These are phyloP conservation scores for Hirsutella thompsonii DNA, from an alignment of 2,329 filamentous ascomycete genomes.

Conservation along the genomic window DNA sequence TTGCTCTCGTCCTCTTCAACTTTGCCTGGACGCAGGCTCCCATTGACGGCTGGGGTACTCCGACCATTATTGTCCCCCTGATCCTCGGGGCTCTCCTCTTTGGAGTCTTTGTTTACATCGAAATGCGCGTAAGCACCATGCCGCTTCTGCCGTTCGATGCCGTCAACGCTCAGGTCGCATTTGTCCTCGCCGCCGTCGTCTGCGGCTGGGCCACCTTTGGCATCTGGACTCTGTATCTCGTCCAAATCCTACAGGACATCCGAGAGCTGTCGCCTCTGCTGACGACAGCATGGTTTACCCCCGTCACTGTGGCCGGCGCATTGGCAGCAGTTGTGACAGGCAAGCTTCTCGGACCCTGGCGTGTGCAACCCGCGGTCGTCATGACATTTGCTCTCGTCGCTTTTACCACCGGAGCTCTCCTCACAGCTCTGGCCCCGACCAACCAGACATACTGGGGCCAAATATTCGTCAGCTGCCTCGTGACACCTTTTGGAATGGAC, in stretches of 20 bases:
- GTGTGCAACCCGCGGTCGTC: slow-evolving; percentile 22
- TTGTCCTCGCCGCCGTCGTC: slow-evolving; percentile 41
- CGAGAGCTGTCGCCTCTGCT: slow-evolving; percentile 28
- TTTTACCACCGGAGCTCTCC: slow-evolving; percentile 27
- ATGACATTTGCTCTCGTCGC: slow-evolving; percentile 30
- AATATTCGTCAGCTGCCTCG: slow-evolving; percentile 42
- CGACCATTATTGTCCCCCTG: slow-evolving; percentile 43
- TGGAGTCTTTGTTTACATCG: slow-evolving; percentile 41
- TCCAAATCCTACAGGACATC: slow-evolving; percentile 33
- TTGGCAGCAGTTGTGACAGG: slow-evolving; percentile 31
- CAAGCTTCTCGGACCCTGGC: slow-evolving; percentile 23
- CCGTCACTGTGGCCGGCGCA: slow-evolving; percentile 28
- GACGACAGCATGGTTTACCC: slow-evolving; percentile 30
- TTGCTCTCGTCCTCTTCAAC: slow-evolving; percentile 47
- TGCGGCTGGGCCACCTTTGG: slow-evolving; percentile 43
- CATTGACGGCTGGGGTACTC: slow-evolving; percentile 41
- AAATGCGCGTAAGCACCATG: slow-evolving; percentile 29
- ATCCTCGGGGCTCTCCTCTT: slow-evolving; percentile 44
- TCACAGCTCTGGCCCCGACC: slow-evolving; percentile 34
- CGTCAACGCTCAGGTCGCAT: slow-evolving; percentile 33
- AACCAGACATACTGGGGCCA: slow-evolving; percentile 52
- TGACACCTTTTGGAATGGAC: slow-evolving; percentile 53
- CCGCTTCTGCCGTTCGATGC: slow-evolving; percentile 44
- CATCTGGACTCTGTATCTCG: slow-evolving; percentile 38
- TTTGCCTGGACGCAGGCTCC: slow-evolving; percentile 56